phyloP scores from a whole-genome alignment of 768 basidiomycete species.

The Leucogyrophana mollusca region DNA sequence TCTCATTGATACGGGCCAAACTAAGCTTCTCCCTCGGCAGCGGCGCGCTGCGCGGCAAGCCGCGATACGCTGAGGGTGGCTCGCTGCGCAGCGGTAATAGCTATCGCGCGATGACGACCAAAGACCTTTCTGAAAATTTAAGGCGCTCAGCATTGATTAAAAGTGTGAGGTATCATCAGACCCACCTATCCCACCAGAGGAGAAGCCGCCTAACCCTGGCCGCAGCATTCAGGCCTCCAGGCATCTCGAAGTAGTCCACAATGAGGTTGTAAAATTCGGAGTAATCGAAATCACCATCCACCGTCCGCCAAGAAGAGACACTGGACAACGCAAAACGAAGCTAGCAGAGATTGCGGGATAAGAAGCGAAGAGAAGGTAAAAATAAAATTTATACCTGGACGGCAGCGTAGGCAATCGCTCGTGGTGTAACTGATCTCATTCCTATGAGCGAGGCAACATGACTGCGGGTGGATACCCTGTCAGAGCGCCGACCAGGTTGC shows the following conservation, averaged over 20 bases:
- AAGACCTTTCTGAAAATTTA: background rate
- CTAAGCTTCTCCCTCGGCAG: too few relatives aligned
- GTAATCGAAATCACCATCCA: slow-evolving; percentile 10
- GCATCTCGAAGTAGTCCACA: too few relatives aligned
- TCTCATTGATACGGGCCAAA: too few relatives aligned
- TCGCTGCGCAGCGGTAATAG: background rate
- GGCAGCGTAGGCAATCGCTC: slow-evolving; percentile 16
- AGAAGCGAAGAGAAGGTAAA: background rate
- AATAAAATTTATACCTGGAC: slow-evolving; percentile 14
- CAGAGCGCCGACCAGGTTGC: background rate
- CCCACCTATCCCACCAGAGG: too few relatives aligned
- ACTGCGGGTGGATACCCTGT: background rate
- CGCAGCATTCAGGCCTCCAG: too few relatives aligned
- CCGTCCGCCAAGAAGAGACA: slow-evolving; percentile 1
- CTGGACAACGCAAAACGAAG: background rate
- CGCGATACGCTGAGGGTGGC: background rate
- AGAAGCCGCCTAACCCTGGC: too few relatives aligned
- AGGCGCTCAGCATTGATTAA: too few relatives aligned
- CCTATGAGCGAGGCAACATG: slow-evolving; percentile 4
- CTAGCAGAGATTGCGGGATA: background rate
- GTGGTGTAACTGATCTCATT: slow-evolving; percentile 10
- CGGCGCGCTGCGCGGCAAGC: background rate
- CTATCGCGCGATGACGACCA: background rate
- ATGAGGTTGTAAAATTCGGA: slow-evolving; percentile 1
- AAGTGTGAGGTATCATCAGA: too few relatives aligned